These are phyloP conservation scores for Pyrrhoderma noxium DNA, from an alignment of 1,284 basidiomycete species.

Conservation along the genomic window DNA sequence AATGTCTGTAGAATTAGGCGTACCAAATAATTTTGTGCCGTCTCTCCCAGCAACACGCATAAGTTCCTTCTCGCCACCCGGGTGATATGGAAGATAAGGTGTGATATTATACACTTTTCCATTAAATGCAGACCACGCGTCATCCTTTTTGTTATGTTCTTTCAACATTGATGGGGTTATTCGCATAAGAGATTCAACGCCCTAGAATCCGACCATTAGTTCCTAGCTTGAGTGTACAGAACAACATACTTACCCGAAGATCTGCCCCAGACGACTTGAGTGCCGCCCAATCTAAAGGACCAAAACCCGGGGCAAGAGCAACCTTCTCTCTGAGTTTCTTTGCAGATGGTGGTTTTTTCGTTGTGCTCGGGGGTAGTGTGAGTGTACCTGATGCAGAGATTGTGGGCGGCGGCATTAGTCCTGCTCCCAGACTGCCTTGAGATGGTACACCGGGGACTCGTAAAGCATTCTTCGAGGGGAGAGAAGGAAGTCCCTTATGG, in stretches of 20 bases:
- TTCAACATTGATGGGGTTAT: conserved; percentile 83
- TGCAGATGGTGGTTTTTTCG: conserved; percentile 48
- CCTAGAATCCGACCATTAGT: conserved; percentile 32
- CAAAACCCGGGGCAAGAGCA: conserved; percentile 84
- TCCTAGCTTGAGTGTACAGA: conserved; percentile 3
- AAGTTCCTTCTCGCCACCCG: conserved; percentile 88
- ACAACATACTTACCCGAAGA: conserved; percentile 50
- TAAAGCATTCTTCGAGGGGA: conserved; percentile 40
- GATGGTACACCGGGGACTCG: conserved; percentile 36
- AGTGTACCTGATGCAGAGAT: conserved; percentile 29
- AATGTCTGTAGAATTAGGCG: conserved; percentile 22
- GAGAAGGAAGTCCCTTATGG: conserved; percentile 64
- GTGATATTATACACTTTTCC: conserved; percentile 98
- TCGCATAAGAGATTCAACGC: conserved; percentile 58
- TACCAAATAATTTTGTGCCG: conserved; percentile 91
- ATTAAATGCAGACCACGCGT: conserved; percentile 91
- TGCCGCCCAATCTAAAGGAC: conserved; percentile 91
- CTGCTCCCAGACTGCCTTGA: neutral
- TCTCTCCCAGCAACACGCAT: conserved; percentile 96
- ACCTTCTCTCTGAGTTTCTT: conserved; percentile 74
- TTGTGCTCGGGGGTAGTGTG: conserved; percentile 52
- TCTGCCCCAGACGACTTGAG: conserved; percentile 75
- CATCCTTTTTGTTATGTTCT: conserved; percentile 74
- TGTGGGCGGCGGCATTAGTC: neutral
- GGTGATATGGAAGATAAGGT: conserved; percentile 87